phyloP scores from a whole-genome alignment of 129 eudicot genomes.

The Ambrosia artemisiifolia region DNA sequence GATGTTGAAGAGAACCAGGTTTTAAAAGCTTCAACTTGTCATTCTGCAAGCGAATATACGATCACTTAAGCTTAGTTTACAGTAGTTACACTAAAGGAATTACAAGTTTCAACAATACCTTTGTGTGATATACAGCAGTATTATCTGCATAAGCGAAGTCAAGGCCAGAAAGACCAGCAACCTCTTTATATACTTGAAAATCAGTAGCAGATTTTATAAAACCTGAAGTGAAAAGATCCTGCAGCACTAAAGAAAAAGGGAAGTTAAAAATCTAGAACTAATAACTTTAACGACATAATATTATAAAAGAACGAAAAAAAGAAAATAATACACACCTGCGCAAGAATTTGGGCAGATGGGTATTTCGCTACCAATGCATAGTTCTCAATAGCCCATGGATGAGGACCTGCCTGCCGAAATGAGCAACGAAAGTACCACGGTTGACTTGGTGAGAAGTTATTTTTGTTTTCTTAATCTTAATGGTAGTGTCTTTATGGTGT shows the following conservation, averaged over 20 bases:
- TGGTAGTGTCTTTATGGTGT: neutral
- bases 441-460: neutral
- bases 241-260: constrained; percentile 42
- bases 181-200: constrained; percentile 90
- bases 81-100: neutral
- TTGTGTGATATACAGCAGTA: constrained; percentile 97
- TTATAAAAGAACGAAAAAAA: constrained; percentile 1
- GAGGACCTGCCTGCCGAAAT: constrained; percentile 73
- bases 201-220: constrained; percentile 93
- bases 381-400: constrained; percentile 95
- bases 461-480: neutral
- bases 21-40: constrained; percentile 82
- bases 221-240: constrained; percentile 93
- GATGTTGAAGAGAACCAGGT: constrained; percentile 96
- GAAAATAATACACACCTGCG: constrained; percentile 54
- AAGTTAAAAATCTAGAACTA: constrained; percentile 26
- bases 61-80: constrained; percentile 2
- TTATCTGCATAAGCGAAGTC: constrained; percentile 88
- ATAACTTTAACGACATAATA: constrained; percentile 8
- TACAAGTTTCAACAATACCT: constrained; percentile 42
- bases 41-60: constrained; percentile 49
- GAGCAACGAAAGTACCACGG: constrained; percentile 3
- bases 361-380: constrained; percentile 84
- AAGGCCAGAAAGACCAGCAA: constrained; percentile 95
- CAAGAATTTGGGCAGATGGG: constrained; percentile 82